Conservation (phyloP, 129 eudicot genomes). For the Cynara cardunculus region DNA sequence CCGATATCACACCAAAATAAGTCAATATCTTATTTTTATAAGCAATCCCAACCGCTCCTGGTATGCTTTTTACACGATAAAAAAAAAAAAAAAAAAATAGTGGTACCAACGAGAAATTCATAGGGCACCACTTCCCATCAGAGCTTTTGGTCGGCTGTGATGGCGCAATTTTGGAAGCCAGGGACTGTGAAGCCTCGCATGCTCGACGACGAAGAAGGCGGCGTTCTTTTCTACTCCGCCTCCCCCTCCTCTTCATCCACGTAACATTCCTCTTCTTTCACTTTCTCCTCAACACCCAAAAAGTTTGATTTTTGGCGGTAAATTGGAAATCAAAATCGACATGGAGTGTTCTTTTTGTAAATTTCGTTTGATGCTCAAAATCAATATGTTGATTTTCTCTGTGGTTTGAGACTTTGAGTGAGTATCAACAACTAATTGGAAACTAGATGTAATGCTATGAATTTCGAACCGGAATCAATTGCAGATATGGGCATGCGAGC, state of each 20-base stretch:
- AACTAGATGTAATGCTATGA: neutral
- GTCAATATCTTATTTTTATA: too few relatives aligned
- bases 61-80: too few relatives aligned
- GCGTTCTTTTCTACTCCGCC: slow-evolving; percentile 66
- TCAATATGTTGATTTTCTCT: neutral
- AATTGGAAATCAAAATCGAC: neutral
- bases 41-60: too few relatives aligned
- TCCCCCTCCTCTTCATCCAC: slow-evolving; percentile 58
- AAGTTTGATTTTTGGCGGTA: slow-evolving; percentile 12
- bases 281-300: neutral
- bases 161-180: slow-evolving; percentile 91
- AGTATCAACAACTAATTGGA: neutral
- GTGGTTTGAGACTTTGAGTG: neutral
- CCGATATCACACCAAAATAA: too few relatives aligned
- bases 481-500: slow-evolving; percentile 52
- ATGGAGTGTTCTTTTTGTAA: neutral
- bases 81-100: too few relatives aligned
- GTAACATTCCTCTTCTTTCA: slow-evolving; percentile 13
- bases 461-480: slow-evolving; percentile 13
- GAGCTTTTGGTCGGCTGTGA: neutral
- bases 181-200: slow-evolving; percentile 73
- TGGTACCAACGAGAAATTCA: neutral
- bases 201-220: slow-evolving; percentile 97
- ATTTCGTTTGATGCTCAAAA: neutral
- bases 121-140: neutral